Percentiles rank a stretch among this genome's conserved stretches.
phyloP scores from a whole-genome alignment of 148 eudicot species.

The Camellia japonica region DNA sequence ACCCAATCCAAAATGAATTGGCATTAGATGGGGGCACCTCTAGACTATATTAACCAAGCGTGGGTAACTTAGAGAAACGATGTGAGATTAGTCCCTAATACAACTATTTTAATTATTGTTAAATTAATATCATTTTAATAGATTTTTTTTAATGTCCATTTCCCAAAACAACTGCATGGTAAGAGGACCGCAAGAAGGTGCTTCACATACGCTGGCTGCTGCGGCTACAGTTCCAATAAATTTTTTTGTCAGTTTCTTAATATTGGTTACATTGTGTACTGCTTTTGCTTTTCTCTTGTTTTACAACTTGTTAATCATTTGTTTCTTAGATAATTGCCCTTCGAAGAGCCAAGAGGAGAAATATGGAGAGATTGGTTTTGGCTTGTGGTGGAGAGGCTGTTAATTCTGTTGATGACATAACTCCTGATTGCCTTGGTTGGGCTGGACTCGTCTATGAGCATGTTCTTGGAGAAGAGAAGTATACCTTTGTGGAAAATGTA shows the following conservation, averaged over 20 bases:
- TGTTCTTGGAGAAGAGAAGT: slow-evolving; percentile 95
- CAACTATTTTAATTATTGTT: too few relatives aligned
- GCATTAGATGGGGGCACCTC: too few relatives aligned
- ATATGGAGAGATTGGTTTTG: slow-evolving; percentile 93
- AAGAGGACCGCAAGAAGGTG: not conserved
- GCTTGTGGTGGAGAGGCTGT: slow-evolving; percentile 99
- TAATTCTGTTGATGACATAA: slow-evolving; percentile 86
- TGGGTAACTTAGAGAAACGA: too few relatives aligned
- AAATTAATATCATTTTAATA: not conserved
- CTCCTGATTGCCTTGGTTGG: slow-evolving; percentile 95
- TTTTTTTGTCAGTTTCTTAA: not conserved
- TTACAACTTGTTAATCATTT: slow-evolving; percentile 1
- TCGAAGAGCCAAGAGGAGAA: slow-evolving; percentile 92
- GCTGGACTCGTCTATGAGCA: slow-evolving; percentile 96
- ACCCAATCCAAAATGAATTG: too few relatives aligned
- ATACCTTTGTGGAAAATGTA: slow-evolving; percentile 95
- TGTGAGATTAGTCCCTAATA: too few relatives aligned
- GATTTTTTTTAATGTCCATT: not conserved
- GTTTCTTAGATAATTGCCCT: slow-evolving; percentile 71
- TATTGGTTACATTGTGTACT: not conserved
- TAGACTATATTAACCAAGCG: too few relatives aligned
- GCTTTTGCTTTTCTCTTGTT: not conserved
- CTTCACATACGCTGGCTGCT: not conserved
- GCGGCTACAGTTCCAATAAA: not conserved
- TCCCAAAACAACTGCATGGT: not conserved